Conservation (phyloP, 345 rosid species). For the Rhizophora mangle region DNA sequence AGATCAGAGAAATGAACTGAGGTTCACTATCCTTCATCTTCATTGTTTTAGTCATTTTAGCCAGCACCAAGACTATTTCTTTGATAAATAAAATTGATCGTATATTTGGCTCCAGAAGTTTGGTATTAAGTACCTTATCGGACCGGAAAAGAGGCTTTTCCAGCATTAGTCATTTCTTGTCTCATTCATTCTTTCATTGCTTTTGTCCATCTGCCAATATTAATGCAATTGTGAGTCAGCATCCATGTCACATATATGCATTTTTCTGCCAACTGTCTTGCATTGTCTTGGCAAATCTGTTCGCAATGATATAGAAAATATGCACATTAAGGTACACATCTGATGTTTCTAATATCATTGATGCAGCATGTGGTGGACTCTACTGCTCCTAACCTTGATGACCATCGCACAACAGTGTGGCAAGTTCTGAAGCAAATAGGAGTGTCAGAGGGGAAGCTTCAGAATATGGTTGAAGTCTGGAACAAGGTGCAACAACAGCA, state of each 20-base stretch:
- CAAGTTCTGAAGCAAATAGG: slow-evolving; percentile 86
- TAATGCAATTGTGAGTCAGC: neutral
- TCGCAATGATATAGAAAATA: neutral
- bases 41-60: neutral
- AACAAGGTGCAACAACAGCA: slow-evolving; percentile 53
- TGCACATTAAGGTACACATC: neutral
- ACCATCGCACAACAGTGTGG: slow-evolving; percentile 81
- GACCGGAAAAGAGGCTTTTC: neutral
- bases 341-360: neutral
- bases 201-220: neutral
- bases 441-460: slow-evolving; percentile 75
- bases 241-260: neutral
- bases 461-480: slow-evolving; percentile 92
- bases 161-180: neutral
- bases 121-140: neutral
- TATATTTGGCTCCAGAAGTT: neutral
- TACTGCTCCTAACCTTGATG: slow-evolving; percentile 87
- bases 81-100: neutral
- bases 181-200: neutral
- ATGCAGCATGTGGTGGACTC: slow-evolving; percentile 85
- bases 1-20: neutral
- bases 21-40: neutral
- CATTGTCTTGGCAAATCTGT: neutral
- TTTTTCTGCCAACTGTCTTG: neutral
- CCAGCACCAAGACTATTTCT: neutral